phyloP scores from a whole-genome alignment of 768 basidiomycete species.

The Podaxis sp. region DNA sequence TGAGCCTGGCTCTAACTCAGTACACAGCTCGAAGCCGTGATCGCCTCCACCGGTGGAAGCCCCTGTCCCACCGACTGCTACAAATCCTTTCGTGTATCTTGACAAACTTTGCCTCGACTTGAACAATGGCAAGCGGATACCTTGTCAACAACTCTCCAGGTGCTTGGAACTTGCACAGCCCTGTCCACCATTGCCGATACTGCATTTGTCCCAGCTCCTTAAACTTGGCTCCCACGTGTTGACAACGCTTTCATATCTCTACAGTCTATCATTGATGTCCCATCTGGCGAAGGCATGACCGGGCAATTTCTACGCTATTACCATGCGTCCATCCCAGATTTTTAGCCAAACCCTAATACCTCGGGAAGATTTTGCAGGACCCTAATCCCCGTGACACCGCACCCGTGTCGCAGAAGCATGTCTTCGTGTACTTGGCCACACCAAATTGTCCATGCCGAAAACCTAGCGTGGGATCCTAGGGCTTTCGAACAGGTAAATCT shows the following conservation, averaged over 20 bases:
- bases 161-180: not conserved
- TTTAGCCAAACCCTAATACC: not conserved
- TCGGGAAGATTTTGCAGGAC: not conserved
- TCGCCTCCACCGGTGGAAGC: not conserved
- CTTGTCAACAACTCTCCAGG: not conserved
- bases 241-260: not conserved
- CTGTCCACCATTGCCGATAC: not conserved
- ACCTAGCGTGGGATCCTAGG: not conserved
- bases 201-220: not conserved
- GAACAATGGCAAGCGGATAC: not conserved
- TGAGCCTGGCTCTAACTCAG: constrained; percentile 10
- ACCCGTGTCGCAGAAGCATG: not conserved
- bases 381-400: not conserved
- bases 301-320: not conserved
- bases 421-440: not conserved
- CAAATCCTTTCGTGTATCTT: not conserved
- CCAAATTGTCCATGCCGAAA: not conserved
- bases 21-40: not conserved
- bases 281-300: not conserved
- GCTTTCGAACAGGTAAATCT: not conserved
- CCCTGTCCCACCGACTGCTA: not conserved
- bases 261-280: not conserved
- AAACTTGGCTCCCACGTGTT: too few relatives aligned
- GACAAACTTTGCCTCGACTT: not conserved
- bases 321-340: not conserved